Conservation (phyloP, 805 yeast genomes). For the Starmerella etchellsii region DNA sequence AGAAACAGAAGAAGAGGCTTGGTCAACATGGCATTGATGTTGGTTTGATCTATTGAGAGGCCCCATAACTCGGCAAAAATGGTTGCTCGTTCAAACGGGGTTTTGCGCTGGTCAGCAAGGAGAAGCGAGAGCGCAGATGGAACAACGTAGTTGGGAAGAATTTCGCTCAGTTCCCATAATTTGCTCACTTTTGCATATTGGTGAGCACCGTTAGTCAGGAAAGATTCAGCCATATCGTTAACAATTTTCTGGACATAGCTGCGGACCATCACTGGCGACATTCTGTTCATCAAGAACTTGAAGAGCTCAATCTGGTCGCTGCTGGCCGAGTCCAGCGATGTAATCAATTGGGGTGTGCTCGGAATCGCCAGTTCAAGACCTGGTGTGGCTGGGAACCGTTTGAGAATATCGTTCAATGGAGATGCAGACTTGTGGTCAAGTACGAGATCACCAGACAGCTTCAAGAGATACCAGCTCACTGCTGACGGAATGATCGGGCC, state of each 20-base stretch:
- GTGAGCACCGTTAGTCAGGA: slow-evolving; percentile 35
- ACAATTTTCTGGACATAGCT: slow-evolving; percentile 8
- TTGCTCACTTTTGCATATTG: slow-evolving; percentile 62
- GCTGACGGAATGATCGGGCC: not conserved
- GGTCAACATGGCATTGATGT: slow-evolving; percentile 36
- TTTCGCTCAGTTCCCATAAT: slow-evolving; percentile 45
- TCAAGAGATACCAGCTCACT: slow-evolving; percentile 20
- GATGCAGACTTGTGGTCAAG: slow-evolving; percentile 2
- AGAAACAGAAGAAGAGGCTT: slow-evolving; percentile 56
- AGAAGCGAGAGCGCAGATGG: slow-evolving; percentile 61
- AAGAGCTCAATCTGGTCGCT: slow-evolving; percentile 12
- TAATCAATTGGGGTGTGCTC: not conserved
- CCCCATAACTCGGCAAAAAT: slow-evolving; percentile 64
- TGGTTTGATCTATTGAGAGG: slow-evolving; percentile 44
- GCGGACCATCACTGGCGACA: slow-evolving; percentile 8
- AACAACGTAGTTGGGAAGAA: slow-evolving; percentile 35
- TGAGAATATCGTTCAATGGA: slow-evolving; percentile 7
- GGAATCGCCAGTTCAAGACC: not conserved
- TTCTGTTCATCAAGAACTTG: slow-evolving; percentile 1
- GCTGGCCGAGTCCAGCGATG: not conserved
- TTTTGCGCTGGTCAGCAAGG: slow-evolving; percentile 31
- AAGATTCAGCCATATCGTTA: not conserved
- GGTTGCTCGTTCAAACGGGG: slow-evolving; percentile 33
- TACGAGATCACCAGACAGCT: slow-evolving; percentile 11
- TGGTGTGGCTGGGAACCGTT: slow-evolving; percentile 9